Evolutionary conservation across 345 rosid species (phyloP).

Genomic region (Bruguiera parviflora): DNA sequence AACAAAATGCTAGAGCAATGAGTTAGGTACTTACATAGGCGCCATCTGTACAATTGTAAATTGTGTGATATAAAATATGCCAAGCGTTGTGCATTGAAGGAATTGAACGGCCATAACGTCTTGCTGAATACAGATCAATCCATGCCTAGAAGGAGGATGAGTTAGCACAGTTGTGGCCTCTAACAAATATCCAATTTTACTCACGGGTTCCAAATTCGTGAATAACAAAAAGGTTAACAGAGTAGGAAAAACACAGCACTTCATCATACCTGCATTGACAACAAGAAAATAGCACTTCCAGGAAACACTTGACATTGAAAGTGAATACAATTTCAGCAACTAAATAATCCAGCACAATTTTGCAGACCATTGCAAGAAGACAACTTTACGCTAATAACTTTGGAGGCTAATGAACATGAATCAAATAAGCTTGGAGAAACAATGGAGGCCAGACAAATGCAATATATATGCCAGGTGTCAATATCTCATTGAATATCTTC

Average conservation of each 20-base stretch:
- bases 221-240: neutral
- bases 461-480: neutral
- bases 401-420: neutral
- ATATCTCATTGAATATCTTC: no score
- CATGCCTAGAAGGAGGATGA: constrained; percentile 42
- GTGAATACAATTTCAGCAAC: neutral
- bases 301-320: neutral
- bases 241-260: neutral
- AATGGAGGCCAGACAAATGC: neutral
- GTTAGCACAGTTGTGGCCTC: constrained; percentile 1
- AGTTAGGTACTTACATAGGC: constrained; percentile 46
- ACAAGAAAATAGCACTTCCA: neutral
- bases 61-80: constrained; percentile 52
- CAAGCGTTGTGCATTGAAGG: constrained; percentile 49
- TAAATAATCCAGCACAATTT: neutral
- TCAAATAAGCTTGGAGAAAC: neutral
- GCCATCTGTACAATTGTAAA: constrained; percentile 70
- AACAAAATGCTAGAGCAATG: neutral
- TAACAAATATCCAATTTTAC: neutral
- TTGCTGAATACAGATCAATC: constrained; percentile 46
- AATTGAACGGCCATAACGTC: constrained; percentile 55
- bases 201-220: neutral
- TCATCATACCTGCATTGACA: no score
- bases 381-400: neutral
- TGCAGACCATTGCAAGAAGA: neutral